Percentiles rank a stretch among this genome's conserved stretches.
phyloP scores from a whole-genome alignment of 306 rosid species.

The Acacia melanoxylon region DNA sequence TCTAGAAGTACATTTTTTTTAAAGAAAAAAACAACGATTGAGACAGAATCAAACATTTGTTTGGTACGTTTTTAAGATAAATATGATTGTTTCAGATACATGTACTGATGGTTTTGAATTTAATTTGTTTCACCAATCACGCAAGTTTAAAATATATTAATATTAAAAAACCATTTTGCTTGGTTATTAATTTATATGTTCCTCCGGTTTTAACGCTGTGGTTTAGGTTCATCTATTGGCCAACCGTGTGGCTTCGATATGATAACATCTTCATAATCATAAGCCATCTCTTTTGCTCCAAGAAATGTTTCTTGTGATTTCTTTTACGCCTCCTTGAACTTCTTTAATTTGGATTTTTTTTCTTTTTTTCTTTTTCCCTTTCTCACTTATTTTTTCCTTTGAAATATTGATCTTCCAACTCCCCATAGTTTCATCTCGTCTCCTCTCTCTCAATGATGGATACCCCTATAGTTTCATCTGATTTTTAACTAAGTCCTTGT shows the following conservation, averaged over 20 bases:
- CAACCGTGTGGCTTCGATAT: constrained; percentile 53
- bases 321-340: constrained; percentile 26
- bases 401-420: not conserved
- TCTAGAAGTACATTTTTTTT: not conserved
- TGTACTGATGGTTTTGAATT: not conserved
- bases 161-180: not conserved
- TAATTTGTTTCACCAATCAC: not conserved
- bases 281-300: constrained; percentile 35
- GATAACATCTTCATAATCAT: not conserved
- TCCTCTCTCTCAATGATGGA: too few species aligned
- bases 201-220: constrained; percentile 18
- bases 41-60: not conserved
- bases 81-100: not conserved
- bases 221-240: constrained; percentile 11
- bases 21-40: not conserved
- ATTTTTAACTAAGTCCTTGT: not conserved
- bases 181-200: not conserved
- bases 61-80: not conserved
- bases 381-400: too few species aligned
- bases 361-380: not conserved
- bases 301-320: constrained; percentile 33
- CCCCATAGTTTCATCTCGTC: not conserved
- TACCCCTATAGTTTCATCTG: not conserved
- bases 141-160: not conserved
- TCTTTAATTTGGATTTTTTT: not conserved